Evolutionary conservation across 305 asterid species (phyloP), one percentile per base, ranked within the genome.

Genomic region (Fraxinus paxiana): DNA sequence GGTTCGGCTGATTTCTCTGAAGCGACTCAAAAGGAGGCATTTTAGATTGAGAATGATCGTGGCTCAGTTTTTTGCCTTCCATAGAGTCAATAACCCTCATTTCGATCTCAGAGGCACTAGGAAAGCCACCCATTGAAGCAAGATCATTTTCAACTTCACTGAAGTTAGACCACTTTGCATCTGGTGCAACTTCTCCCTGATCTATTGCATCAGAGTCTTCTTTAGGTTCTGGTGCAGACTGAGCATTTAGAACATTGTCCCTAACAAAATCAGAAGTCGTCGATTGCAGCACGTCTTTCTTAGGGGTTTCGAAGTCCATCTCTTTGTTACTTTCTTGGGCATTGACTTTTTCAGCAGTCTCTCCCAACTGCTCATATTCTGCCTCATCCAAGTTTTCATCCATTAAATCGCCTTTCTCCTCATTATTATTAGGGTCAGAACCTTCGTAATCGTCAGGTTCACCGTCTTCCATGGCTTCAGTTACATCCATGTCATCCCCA

Each of bases 1-100:
- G 99, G 85, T 96, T 96, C 2, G 96, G 94, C 84, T 89, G 88
- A 72, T 81, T 65, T 83, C 90, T 92, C 90, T 87, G 90, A 70
- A 72, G 88, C 33, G 93, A 80, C 81, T 92, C 91, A 13, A 82
- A 74, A 65, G 83, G 87, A 63, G 92, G 90, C 31, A 81, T 69
- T 18, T 89, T 87, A 65, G 87, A 34, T 59, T 77, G 84, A 35
- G 87, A 84, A 73, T 82, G 90, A 73, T 89, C 88, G 5, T 87
- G 84, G 71, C 90, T 90, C 73, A 89, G 81, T 56, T 81, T 87
- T 81, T 88, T 84, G 41, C 94, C 97, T 18, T 83, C 84, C 63
- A 78, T 83, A 69, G 94, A 80, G 80, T 88, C 97, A 26, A 92
- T 85, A 81, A 90, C 88, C 84, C 83, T 82, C 56, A 87, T 85